A percentile compares a stretch with the other conserved stretches of the same genome.
phyloP scores from a whole-genome alignment of 331 rosid species.

The Rhamnella rubrinervis region DNA sequence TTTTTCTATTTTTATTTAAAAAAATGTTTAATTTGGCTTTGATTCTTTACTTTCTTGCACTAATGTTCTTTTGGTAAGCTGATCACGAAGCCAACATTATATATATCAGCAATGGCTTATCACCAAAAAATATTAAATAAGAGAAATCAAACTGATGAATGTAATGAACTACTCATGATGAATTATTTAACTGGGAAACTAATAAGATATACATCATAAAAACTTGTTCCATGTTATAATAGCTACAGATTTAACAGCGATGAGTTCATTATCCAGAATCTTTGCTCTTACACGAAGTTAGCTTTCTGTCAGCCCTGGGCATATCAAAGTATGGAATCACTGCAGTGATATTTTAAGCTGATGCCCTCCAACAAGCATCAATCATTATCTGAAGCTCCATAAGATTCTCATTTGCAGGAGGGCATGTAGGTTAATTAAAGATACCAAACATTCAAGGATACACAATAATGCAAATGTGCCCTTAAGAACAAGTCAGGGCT shows the following conservation, averaged over 20 bases:
- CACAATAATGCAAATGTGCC: no score
- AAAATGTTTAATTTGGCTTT: no score
- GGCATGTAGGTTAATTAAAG: slow-evolving; percentile 65
- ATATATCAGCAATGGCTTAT: background rate
- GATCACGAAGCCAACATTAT: no score
- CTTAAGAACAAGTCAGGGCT: no score
- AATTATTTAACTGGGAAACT: background rate
- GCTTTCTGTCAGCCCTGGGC: slow-evolving; percentile 98
- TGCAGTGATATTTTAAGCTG: slow-evolving; percentile 90
- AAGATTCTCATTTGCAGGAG: slow-evolving; percentile 93
- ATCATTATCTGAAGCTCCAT: slow-evolving; percentile 95
- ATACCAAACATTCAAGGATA: no score
- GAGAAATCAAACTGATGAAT: background rate
- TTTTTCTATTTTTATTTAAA: no score
- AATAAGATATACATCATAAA: background rate
- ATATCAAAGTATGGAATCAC: slow-evolving; percentile 94
- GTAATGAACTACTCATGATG: background rate
- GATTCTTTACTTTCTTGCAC: no score
- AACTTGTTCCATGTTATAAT: slow-evolving; percentile 2
- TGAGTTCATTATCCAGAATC: background rate
- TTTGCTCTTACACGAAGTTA: slow-evolving; percentile 5
- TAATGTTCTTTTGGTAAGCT: no score
- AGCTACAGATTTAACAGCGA: background rate
- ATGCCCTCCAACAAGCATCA: slow-evolving; percentile 94
- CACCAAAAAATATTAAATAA: background rate